Percentiles rank a stretch among this genome's conserved stretches.
Evolutionary conservation across 73 alveolate species (phyloP).

Genomic region (Tetrahymena thermophila): DNA sequence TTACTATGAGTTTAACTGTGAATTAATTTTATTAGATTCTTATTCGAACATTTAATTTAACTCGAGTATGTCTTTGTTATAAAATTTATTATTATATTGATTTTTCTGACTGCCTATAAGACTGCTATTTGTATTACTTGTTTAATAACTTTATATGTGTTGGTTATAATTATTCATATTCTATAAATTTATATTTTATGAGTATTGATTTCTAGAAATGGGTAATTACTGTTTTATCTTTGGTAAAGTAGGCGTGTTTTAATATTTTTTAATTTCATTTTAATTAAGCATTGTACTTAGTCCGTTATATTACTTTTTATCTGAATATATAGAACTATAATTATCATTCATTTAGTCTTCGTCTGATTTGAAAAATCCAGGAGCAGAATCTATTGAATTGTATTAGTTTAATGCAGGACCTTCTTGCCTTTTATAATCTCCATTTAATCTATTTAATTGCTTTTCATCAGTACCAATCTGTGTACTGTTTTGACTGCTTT

Average conservation of each 20-base stretch:
- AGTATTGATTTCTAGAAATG: neutral
- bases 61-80: neutral
- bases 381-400: neutral
- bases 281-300: neutral
- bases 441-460: neutral
- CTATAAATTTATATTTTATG: neutral
- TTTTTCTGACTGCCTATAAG: neutral
- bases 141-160: neutral
- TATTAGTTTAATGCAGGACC: neutral
- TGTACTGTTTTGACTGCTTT: neutral
- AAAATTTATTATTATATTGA: neutral
- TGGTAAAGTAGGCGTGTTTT: neutral
- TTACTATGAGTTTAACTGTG: neutral
- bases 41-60: neutral
- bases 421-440: neutral
- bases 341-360: neutral
- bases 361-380: neutral
- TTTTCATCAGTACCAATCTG: neutral
- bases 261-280: neutral
- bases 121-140: neutral
- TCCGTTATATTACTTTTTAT: neutral
- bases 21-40: neutral
- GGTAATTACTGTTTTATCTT: neutral
- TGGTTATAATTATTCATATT: neutral
- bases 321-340: neutral